Percentiles rank a stretch among this genome's conserved stretches.
These are phyloP conservation scores for Zea luxurians DNA, from an alignment of 176 grass and related monocot species.

Conservation along the genomic window DNA sequence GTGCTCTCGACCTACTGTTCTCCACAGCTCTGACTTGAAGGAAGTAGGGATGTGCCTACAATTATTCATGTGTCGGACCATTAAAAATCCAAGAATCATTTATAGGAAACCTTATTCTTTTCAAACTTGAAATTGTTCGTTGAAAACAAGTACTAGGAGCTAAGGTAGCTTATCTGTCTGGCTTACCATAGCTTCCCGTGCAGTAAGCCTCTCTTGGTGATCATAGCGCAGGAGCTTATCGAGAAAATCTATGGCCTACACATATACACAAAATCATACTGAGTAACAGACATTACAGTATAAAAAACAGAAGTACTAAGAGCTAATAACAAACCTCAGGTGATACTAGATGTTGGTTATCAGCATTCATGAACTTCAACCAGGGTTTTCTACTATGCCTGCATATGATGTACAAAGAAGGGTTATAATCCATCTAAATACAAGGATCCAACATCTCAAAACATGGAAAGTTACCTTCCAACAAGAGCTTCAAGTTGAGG, in stretches of 20 bases:
- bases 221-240: conserved; percentile 93
- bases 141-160: too few species aligned
- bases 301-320: conserved; percentile 4
- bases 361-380: conserved; percentile 89
- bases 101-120: too few species aligned
- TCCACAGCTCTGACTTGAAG: too few species aligned
- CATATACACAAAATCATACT: conserved; percentile 23
- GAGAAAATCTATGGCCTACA: conserved; percentile 96
- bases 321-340: conserved; percentile 64
- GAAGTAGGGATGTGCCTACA: too few species aligned
- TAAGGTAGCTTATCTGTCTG: conserved; percentile 11
- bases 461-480: conserved; percentile 63
- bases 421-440: conserved; percentile 22
- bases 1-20: too few species aligned
- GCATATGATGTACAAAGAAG: conserved; percentile 29
- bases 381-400: conserved; percentile 88
- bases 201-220: conserved; percentile 94
- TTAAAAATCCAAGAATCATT: too few species aligned
- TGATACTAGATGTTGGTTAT: conserved; percentile 87
- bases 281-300: conserved; percentile 4
- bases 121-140: too few species aligned
- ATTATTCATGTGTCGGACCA: too few species aligned
- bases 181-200: conserved; percentile 96
- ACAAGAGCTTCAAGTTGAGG: conserved; percentile 95
- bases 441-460: conserved; percentile 7